Conservation (phyloP, 345 rosid genomes). For the Lepidium africanum region DNA sequence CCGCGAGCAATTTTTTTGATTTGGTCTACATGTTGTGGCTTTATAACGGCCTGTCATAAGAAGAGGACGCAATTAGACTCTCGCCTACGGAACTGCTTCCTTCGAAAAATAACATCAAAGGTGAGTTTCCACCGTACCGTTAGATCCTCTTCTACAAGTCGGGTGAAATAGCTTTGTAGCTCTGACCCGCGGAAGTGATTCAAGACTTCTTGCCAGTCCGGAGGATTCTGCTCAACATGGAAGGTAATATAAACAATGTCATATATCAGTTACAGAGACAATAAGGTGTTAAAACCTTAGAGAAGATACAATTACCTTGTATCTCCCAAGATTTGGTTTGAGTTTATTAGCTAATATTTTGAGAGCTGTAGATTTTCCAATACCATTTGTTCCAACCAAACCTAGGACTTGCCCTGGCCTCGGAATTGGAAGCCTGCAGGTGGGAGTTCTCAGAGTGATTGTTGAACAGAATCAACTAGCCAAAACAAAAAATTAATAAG, state of each 20-base stretch:
- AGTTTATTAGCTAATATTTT: conserved; percentile 76
- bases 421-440: conserved; percentile 75
- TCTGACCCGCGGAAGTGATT: conserved; percentile 85
- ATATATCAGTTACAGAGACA: neutral
- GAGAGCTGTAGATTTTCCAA: conserved; percentile 92
- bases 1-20: conserved; percentile 78
- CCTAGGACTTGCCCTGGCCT: conserved; percentile 97
- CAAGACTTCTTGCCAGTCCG: conserved; percentile 90
- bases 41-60: conserved; percentile 53
- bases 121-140: conserved; percentile 37
- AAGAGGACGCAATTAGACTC: neutral
- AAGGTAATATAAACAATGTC: neutral
- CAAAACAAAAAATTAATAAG: neutral
- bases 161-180: conserved; percentile 80
- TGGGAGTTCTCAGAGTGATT: neutral
- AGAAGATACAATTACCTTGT: conserved; percentile 33
- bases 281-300: neutral
- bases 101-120: neutral
- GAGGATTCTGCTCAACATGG: conserved; percentile 59
- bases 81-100: neutral
- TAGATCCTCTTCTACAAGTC: conserved; percentile 77
- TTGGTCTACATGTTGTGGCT: conserved; percentile 83
- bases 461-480: neutral
- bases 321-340: conserved; percentile 89
- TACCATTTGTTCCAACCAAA: conserved; percentile 95